Evolutionary conservation across 164 flowering plant species (phyloP).

Genomic region (Nymphaea thermarum): DNA sequence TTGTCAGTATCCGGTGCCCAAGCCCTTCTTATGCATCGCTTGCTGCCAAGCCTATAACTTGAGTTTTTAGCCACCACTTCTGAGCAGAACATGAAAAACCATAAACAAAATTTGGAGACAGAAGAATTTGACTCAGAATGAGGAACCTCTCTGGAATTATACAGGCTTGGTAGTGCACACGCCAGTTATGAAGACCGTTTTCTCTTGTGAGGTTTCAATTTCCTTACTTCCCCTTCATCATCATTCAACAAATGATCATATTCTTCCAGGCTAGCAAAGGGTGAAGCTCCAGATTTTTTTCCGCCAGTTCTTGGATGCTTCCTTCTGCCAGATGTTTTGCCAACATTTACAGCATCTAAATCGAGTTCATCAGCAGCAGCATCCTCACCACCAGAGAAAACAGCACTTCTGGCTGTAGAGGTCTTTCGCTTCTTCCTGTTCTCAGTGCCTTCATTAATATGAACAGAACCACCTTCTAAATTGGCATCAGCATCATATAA

Average conservation of each 20-base stretch:
- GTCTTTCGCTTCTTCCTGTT: slow-evolving; percentile 34
- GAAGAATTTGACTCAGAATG: background rate
- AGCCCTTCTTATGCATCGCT: too few relatives aligned
- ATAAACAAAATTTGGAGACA: background rate
- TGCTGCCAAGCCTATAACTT: too few relatives aligned
- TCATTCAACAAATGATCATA: slow-evolving; percentile 62
- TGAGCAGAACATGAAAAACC: background rate
- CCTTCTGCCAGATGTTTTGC: background rate
- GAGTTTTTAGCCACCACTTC: background rate
- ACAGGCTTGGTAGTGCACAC: background rate
- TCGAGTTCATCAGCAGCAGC: background rate
- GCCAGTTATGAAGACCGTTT: background rate
- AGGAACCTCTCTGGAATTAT: background rate
- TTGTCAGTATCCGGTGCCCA: too few relatives aligned
- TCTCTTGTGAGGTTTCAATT: slow-evolving; percentile 1
- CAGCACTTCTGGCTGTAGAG: background rate
- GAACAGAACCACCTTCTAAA: slow-evolving; percentile 6
- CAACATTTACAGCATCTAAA: background rate
- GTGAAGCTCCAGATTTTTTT: slow-evolving; percentile 34
- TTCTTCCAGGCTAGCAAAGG: slow-evolving; percentile 92
- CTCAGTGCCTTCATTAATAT: slow-evolving; percentile 5
- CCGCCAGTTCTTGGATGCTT: background rate
- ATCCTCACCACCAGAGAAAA: background rate
- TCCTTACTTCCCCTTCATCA: slow-evolving; percentile 7
- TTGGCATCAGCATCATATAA: slow-evolving; percentile 9